These are phyloP conservation scores for Debaryomyces coudertii DNA, from an alignment of 1,139 yeast species.

Conservation along the genomic window DNA sequence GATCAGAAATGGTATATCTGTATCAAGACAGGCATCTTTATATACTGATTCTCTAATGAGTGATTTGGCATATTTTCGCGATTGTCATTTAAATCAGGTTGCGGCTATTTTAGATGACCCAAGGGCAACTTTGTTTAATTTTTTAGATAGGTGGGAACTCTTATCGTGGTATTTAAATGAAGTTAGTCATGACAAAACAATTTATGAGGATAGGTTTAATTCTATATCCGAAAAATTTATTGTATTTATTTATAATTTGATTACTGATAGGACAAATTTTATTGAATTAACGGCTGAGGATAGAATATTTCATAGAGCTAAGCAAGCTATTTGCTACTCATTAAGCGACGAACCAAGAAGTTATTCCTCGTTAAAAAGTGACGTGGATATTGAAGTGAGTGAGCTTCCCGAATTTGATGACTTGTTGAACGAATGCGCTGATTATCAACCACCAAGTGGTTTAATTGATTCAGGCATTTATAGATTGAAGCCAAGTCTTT, in stretches of 20 bases:
- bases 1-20: slow-evolving; percentile 80
- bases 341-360: slow-evolving; percentile 58
- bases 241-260: slow-evolving; percentile 55
- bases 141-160: slow-evolving; percentile 66
- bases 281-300: slow-evolving; percentile 29
- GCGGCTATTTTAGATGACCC: slow-evolving; percentile 51
- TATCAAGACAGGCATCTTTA: slow-evolving; percentile 48
- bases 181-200: slow-evolving; percentile 38
- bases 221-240: slow-evolving; percentile 57
- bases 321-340: slow-evolving; percentile 46
- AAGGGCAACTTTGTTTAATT: slow-evolving; percentile 43
- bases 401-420: slow-evolving; percentile 42
- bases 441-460: slow-evolving; percentile 45
- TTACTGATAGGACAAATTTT: slow-evolving; percentile 58
- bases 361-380: slow-evolving; percentile 50
- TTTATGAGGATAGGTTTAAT: slow-evolving; percentile 61
- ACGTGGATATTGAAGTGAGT: slow-evolving; percentile 38
- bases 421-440: slow-evolving; percentile 42
- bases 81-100: slow-evolving; percentile 61
- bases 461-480: slow-evolving; percentile 46
- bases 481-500: slow-evolving; percentile 46
- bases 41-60: slow-evolving; percentile 39
- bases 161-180: slow-evolving; percentile 53
- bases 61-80: slow-evolving; percentile 44
- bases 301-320: slow-evolving; percentile 28